Conservation (phyloP, 2,329 filamentous ascomycete genomes). For the Xylariaceae sp. region DNA sequence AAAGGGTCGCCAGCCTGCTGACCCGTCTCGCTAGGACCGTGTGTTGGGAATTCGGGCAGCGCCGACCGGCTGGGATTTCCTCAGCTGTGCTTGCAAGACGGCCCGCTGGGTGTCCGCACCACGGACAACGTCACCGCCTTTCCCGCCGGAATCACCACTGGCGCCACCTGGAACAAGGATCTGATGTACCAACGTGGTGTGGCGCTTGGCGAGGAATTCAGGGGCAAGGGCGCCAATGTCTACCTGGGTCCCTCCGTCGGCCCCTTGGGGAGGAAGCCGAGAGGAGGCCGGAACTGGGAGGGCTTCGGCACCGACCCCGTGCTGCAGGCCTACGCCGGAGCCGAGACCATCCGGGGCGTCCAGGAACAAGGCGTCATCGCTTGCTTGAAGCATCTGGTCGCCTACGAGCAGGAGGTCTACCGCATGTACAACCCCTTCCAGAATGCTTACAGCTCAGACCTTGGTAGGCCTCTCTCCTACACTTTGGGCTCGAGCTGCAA, state of each 20-base stretch:
- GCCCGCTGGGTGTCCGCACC: constrained; percentile 62
- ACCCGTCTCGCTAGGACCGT: constrained; percentile 38
- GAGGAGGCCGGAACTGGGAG: constrained; percentile 70
- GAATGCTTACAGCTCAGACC: constrained; percentile 54
- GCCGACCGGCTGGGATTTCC: constrained; percentile 64
- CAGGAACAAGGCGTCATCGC: constrained; percentile 50
- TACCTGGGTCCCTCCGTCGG: constrained; percentile 65
- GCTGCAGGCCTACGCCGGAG: constrained; percentile 46
- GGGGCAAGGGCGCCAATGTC: constrained; percentile 66
- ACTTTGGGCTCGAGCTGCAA: not conserved
- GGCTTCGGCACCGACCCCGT: constrained; percentile 64
- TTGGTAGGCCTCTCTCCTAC: constrained; percentile 43
- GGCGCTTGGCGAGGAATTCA: constrained; percentile 63
- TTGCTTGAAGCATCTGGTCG: constrained; percentile 49
- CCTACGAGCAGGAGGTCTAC: constrained; percentile 44
- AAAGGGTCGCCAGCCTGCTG: constrained; percentile 1
- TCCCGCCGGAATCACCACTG: constrained; percentile 69
- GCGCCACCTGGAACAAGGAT: constrained; percentile 67
- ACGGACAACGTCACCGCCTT: constrained; percentile 71
- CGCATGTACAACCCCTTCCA: constrained; percentile 48
- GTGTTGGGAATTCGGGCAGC: constrained; percentile 70
- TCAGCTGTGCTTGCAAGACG: constrained; percentile 64
- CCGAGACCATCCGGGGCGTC: constrained; percentile 47
- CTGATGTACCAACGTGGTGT: constrained; percentile 61
- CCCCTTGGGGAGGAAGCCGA: constrained; percentile 62